phyloP scores from a whole-genome alignment of 2,329 filamentous ascomycete genomes.

The Xylaria multiplex region DNA sequence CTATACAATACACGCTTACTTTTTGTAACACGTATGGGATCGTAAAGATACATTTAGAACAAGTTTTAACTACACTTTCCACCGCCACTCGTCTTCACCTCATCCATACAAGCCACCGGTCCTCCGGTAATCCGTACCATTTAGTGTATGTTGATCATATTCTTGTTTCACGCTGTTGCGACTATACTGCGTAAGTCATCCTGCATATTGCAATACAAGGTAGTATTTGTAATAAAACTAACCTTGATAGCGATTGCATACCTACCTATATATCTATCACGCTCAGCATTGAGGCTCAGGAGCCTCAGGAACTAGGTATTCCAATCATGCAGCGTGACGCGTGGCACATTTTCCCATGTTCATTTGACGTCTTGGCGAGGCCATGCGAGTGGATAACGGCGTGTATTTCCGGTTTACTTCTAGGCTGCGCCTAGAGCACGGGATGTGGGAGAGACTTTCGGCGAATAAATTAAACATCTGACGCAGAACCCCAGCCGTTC shows the following conservation, averaged over 20 bases:
- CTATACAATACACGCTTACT: no score
- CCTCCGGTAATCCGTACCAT: no score
- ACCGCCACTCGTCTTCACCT: neutral
- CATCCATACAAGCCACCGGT: no score
- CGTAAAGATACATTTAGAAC: neutral
- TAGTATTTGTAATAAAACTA: neutral
- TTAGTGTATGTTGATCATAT: no score
- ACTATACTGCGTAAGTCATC: neutral
- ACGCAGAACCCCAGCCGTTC: neutral
- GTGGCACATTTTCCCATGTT: neutral
- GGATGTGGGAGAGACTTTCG: conserved; percentile 21
- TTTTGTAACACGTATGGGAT: no score
- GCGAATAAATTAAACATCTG: conserved; percentile 9
- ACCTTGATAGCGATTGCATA: no score
- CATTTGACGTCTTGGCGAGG: neutral
- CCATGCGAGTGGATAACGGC: neutral
- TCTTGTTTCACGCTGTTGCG: neutral
- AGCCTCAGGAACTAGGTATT: no score
- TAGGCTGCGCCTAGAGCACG: neutral
- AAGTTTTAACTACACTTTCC: neutral
- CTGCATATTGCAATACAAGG: neutral
- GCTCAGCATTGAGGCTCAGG: no score
- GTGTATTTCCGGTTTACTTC: neutral
- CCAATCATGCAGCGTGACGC: neutral
- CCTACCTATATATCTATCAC: no score